These are phyloP conservation scores for Melanogaster broomeanus DNA, from an alignment of 768 basidiomycete species.

Conservation along the genomic window DNA sequence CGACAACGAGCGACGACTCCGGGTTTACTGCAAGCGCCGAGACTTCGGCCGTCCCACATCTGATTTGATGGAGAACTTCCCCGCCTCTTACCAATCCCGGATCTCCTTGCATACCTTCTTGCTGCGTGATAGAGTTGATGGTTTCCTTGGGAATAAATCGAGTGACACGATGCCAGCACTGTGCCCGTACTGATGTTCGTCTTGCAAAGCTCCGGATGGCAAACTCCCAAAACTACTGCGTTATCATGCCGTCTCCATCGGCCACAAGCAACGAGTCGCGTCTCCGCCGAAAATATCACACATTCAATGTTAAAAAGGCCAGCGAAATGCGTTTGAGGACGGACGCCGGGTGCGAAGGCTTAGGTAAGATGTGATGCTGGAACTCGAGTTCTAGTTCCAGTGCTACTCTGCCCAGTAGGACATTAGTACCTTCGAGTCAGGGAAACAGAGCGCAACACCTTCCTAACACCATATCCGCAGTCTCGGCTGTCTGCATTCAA, in stretches of 20 bases:
- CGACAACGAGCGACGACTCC: constrained; percentile 8
- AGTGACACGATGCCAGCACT: constrained; percentile 11
- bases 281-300: constrained; percentile 13
- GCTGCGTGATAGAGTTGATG: constrained; percentile 8
- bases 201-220: constrained; percentile 8
- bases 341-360: constrained; percentile 11
- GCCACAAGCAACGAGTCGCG: constrained; percentile 13
- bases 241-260: constrained; percentile 15
- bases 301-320: constrained; percentile 14
- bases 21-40: constrained; percentile 9
- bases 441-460: constrained; percentile 7
- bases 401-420: constrained; percentile 18
- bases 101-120: constrained; percentile 11
- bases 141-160: constrained; percentile 11
- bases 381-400: constrained; percentile 14
- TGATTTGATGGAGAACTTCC: constrained; percentile 3
- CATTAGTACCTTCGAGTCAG: constrained; percentile 18
- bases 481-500: constrained; percentile 12
- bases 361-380: constrained; percentile 21
- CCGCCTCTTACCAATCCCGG: constrained; percentile 15
- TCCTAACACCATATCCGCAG: constrained; percentile 1
- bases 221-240: constrained; percentile 21
- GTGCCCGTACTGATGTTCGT: constrained; percentile 10
- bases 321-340: constrained; percentile 14
- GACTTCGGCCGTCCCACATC: constrained; percentile 8